Evolutionary conservation across 164 flowering plant species (phyloP).

Genomic region (Berberis thunbergii): DNA sequence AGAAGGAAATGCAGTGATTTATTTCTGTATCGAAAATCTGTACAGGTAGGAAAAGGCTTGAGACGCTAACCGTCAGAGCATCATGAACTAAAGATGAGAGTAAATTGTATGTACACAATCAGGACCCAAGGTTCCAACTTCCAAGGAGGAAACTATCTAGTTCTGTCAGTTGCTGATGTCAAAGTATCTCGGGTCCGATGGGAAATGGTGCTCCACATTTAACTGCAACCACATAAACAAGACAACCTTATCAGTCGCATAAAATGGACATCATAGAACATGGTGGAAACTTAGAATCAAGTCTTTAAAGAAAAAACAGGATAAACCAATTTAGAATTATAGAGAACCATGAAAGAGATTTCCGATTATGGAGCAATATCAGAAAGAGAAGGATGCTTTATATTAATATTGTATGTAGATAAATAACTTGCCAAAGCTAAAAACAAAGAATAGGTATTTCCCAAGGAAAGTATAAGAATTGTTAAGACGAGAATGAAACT

Average conservation of each 20-base stretch:
- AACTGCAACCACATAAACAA: constrained; percentile 47
- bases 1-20: neutral
- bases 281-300: too few species aligned
- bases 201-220: constrained; percentile 74
- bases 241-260: constrained; percentile 4
- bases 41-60: neutral
- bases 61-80: neutral
- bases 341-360: too few species aligned
- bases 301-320: too few species aligned
- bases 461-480: too few species aligned
- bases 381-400: too few species aligned
- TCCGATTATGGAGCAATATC: too few species aligned
- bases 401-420: too few species aligned
- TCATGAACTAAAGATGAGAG: neutral
- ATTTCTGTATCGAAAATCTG: neutral
- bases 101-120: constrained; percentile 15
- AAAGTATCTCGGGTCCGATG: constrained; percentile 80
- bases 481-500: too few species aligned
- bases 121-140: constrained; percentile 4
- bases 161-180: constrained; percentile 41
- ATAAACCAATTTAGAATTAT: too few species aligned
- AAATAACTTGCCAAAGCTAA: too few species aligned
- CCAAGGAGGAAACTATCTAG: constrained; percentile 2
- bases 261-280: neutral
- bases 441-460: too few species aligned